These are phyloP conservation scores for Babesia divergens DNA, from an alignment of 169 alveolate species.

Conservation along the genomic window DNA sequence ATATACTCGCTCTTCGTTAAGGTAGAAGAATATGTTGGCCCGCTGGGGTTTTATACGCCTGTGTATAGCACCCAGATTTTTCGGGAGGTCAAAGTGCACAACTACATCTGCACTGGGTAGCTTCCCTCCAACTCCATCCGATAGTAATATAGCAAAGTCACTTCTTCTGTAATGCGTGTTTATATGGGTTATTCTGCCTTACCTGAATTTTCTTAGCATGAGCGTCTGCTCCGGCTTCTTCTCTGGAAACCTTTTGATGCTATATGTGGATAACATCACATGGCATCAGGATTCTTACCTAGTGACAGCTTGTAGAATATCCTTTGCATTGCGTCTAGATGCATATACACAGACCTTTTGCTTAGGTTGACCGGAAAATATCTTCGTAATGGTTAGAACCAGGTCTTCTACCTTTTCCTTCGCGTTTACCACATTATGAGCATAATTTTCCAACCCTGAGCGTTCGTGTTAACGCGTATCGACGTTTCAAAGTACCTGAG, in stretches of 20 bases:
- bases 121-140: constrained; percentile 23
- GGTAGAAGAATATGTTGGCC: constrained; percentile 40
- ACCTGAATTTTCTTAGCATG: constrained; percentile 49
- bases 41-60: constrained; percentile 9
- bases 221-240: constrained; percentile 36
- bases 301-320: constrained; percentile 5
- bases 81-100: constrained; percentile 58
- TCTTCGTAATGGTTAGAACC: constrained; percentile 18
- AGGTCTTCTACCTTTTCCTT: constrained; percentile 31
- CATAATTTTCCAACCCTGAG: constrained; percentile 24
- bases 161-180: constrained; percentile 4
- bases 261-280: background rate
- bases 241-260: constrained; percentile 40
- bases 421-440: constrained; percentile 20
- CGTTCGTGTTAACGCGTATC: background rate
- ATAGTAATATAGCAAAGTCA: constrained; percentile 10
- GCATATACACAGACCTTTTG: constrained; percentile 47
- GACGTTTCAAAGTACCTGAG: background rate
- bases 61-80: background rate
- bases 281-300: constrained; percentile 10
- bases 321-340: constrained; percentile 2
- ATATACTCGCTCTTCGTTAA: constrained; percentile 7
- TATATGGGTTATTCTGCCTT: background rate
- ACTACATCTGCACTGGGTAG: constrained; percentile 43
- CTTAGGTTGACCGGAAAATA: constrained; percentile 20